A percentile compares a stretch with the other conserved stretches of the same genome.
These are phyloP conservation scores for Sanghuangporus baumii DNA, from an alignment of 1,284 basidiomycete species.

Conservation along the genomic window DNA sequence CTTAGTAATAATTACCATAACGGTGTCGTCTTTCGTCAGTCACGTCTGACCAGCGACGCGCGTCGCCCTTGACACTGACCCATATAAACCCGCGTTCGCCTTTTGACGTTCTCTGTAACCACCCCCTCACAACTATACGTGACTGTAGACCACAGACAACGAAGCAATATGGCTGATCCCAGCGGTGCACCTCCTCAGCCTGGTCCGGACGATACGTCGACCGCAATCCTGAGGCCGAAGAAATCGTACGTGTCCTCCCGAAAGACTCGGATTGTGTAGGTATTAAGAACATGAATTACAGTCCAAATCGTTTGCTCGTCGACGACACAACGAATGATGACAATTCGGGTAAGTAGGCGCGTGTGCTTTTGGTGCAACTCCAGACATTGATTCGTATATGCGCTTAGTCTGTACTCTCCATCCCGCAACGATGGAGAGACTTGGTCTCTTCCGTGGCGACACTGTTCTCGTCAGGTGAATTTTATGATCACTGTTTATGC, in stretches of 20 bases:
- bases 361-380: background rate
- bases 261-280: conserved; percentile 17
- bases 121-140: conserved; percentile 19
- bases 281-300: conserved; percentile 29
- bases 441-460: conserved; percentile 93
- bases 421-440: conserved; percentile 93
- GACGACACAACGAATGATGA: conserved; percentile 90
- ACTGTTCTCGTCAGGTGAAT: conserved; percentile 85
- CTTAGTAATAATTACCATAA: background rate
- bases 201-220: conserved; percentile 81
- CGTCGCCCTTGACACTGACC: conserved; percentile 33
- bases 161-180: conserved; percentile 58
- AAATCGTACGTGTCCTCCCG: conserved; percentile 71
- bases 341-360: conserved; percentile 66
- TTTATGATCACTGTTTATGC: background rate
- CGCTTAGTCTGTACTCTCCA: conserved; percentile 83
- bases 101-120: conserved; percentile 20
- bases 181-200: conserved; percentile 73
- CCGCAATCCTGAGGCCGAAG: conserved; percentile 91
- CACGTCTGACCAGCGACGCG: conserved; percentile 30
- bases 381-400: background rate
- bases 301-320: conserved; percentile 91
- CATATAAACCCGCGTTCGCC: conserved; percentile 25
- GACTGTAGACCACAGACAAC: background rate
- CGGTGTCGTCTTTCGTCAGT: background rate